These are phyloP conservation scores for Amphirosellinia nigrospora DNA, from an alignment of 495 filamentous ascomycete species.

Conservation along the genomic window DNA sequence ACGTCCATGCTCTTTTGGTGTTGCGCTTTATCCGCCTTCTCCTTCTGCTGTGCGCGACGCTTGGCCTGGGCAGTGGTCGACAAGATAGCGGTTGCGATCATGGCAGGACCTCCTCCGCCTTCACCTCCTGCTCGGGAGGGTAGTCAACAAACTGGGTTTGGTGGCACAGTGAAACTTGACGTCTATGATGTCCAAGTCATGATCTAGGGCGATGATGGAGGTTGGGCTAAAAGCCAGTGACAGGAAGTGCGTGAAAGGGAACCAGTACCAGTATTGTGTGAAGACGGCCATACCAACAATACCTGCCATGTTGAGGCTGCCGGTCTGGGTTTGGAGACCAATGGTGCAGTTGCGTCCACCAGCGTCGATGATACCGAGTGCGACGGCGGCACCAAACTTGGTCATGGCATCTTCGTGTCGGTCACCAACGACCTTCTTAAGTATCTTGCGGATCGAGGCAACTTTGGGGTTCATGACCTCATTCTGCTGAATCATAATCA, in stretches of 20 bases:
- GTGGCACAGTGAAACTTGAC: slow-evolving; percentile 97
- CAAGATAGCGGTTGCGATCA: slow-evolving; percentile 94
- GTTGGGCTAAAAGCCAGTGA: slow-evolving; percentile 93
- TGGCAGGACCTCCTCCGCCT: slow-evolving; percentile 91
- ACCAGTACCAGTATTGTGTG: slow-evolving; percentile 99
- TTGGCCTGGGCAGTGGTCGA: slow-evolving; percentile 97
- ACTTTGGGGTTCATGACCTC: slow-evolving; percentile 94
- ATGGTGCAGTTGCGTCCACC: slow-evolving; percentile 99
- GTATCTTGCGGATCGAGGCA: slow-evolving; percentile 77
- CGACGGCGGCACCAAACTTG: slow-evolving; percentile 94
- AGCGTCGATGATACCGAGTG: slow-evolving; percentile 96
- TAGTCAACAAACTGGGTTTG: slow-evolving; percentile 94
- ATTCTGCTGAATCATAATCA: slow-evolving; percentile 99
- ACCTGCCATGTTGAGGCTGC: slow-evolving; percentile 96
- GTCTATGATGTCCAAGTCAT: slow-evolving; percentile 90
- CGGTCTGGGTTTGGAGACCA: slow-evolving; percentile 94
- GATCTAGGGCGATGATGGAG: slow-evolving; percentile 90
- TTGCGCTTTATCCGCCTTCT: slow-evolving; percentile 58
- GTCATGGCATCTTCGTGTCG: slow-evolving; percentile 99
- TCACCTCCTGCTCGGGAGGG: slow-evolving; percentile 93
- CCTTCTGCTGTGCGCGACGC: slow-evolving; percentile 82
- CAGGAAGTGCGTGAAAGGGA: slow-evolving; percentile 97
- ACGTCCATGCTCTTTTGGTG: slow-evolving; percentile 88
- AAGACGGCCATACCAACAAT: slow-evolving; percentile 98
- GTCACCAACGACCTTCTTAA: slow-evolving; percentile 90